Percentiles rank a stretch among this genome's conserved stretches.
Conservation (phyloP, 495 filamentous ascomycete genomes). For the Aspergillus wentii region DNA sequence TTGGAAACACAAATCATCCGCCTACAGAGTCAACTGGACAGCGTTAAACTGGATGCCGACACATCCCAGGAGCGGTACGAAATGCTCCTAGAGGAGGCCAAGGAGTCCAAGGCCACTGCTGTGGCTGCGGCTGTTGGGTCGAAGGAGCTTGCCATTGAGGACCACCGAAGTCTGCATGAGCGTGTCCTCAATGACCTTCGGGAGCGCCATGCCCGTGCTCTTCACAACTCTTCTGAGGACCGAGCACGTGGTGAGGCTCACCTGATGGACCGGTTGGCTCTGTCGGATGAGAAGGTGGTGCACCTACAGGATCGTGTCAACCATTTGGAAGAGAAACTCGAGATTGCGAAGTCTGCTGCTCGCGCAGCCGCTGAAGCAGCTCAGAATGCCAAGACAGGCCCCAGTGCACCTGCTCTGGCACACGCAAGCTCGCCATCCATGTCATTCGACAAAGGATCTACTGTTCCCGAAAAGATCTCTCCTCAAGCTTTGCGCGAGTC, state of each 20-base stretch:
- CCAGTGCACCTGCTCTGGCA: slow-evolving; percentile 19
- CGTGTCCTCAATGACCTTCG: slow-evolving; percentile 57
- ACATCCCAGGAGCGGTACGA: slow-evolving; percentile 68
- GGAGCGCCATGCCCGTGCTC: slow-evolving; percentile 66
- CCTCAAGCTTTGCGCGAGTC: slow-evolving; percentile 93
- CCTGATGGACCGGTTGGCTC: slow-evolving; percentile 62
- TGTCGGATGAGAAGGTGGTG: slow-evolving; percentile 74
- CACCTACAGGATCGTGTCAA: slow-evolving; percentile 75
- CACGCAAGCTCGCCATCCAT: slow-evolving; percentile 41
- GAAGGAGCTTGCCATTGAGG: slow-evolving; percentile 60
- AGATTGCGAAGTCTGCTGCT: slow-evolving; percentile 87
- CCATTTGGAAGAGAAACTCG: slow-evolving; percentile 82
- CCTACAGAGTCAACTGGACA: slow-evolving; percentile 65
- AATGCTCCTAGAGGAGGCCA: slow-evolving; percentile 70
- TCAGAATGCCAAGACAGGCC: slow-evolving; percentile 53
- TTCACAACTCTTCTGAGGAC: slow-evolving; percentile 68
- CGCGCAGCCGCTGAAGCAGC: slow-evolving; percentile 80
- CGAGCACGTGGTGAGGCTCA: slow-evolving; percentile 63
- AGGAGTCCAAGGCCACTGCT: slow-evolving; percentile 45
- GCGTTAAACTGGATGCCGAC: slow-evolving; percentile 66
- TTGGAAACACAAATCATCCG: slow-evolving; percentile 68
- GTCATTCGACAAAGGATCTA: slow-evolving; percentile 38
- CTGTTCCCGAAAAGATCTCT: slow-evolving; percentile 77
- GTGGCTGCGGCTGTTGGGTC: slow-evolving; percentile 53
- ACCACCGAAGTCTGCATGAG: slow-evolving; percentile 66